Percentiles rank a stretch among this genome's conserved stretches.
phyloP scores from a whole-genome alignment of 2,329 filamentous ascomycete genomes.

The Tolypocladium capitatum region DNA sequence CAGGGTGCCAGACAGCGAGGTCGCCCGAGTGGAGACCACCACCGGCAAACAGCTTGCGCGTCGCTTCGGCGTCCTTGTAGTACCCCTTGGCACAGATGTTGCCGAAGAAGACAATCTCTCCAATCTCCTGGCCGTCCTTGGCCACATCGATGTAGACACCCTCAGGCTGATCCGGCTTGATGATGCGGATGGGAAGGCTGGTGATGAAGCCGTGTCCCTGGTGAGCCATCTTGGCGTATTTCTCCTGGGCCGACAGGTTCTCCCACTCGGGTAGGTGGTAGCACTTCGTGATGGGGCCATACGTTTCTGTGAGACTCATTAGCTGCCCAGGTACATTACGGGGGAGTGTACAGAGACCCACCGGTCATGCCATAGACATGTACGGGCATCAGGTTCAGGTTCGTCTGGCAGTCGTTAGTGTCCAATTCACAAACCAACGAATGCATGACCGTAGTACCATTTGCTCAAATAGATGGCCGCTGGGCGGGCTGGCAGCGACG shows the following conservation, averaged over 20 bases:
- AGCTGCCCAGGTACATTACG: background rate
- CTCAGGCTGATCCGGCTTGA: slow-evolving; percentile 64
- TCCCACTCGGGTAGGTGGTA: slow-evolving; percentile 83
- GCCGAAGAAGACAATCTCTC: slow-evolving; percentile 64
- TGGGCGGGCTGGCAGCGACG: slow-evolving; percentile 84
- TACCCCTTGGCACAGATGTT: slow-evolving; percentile 91
- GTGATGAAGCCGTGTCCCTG: slow-evolving; percentile 89
- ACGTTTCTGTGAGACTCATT: slow-evolving; percentile 50
- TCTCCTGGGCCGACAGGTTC: slow-evolving; percentile 56
- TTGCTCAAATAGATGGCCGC: slow-evolving; percentile 78
- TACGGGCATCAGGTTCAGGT: slow-evolving; percentile 74
- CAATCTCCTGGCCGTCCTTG: slow-evolving; percentile 34
- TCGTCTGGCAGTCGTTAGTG: slow-evolving; percentile 14
- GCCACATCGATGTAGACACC: slow-evolving; percentile 35
- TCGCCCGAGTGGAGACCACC: slow-evolving; percentile 84
- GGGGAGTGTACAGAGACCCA: slow-evolving; percentile 5
- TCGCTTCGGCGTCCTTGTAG: slow-evolving; percentile 79
- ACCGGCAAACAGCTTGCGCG: slow-evolving; percentile 73
- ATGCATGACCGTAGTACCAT: slow-evolving; percentile 47
- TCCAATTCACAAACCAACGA: background rate
- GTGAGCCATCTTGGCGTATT: slow-evolving; percentile 79
- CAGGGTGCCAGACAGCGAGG: slow-evolving; percentile 82
- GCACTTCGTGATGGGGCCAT: slow-evolving; percentile 89
- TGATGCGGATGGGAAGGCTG: slow-evolving; percentile 64
- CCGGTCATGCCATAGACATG: slow-evolving; percentile 77